Conservation (phyloP, 2,329 filamentous ascomycete species). For the Aplosporella prunicola region DNA sequence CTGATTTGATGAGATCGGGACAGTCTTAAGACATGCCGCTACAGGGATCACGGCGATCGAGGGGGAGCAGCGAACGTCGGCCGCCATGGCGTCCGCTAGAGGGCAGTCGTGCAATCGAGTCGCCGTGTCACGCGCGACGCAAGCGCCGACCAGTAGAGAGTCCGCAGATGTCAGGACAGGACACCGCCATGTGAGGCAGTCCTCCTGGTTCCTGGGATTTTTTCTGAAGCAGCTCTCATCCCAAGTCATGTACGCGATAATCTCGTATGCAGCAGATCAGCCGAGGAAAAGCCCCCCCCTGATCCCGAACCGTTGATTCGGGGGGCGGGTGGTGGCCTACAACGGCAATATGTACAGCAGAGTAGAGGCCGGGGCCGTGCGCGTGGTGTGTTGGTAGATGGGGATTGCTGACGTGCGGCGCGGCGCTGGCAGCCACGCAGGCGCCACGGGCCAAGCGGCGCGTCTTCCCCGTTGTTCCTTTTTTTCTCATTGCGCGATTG, state of each 20-base stretch:
- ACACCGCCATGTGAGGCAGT: slow-evolving; percentile 8
- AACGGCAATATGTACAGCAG: not conserved
- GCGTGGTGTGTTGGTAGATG: not conserved
- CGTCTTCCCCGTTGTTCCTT: no score
- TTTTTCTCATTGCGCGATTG: no score
- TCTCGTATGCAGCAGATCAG: slow-evolving; percentile 11
- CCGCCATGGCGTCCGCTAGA: slow-evolving; percentile 5
- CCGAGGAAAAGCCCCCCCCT: slow-evolving; percentile 11
- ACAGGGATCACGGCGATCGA: slow-evolving; percentile 9
- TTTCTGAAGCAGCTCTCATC: no score
- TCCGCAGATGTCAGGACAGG: slow-evolving; percentile 8
- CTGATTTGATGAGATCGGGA: slow-evolving; percentile 5
- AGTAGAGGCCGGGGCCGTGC: not conserved
- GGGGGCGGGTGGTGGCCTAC: not conserved
- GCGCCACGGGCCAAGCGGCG: no score
- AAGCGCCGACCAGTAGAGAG: slow-evolving; percentile 1
- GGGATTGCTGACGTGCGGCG: no score
- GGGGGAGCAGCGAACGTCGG: not conserved
- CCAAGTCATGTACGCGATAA: slow-evolving; percentile 11
- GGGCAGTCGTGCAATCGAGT: slow-evolving; percentile 4
- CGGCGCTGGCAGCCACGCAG: no score
- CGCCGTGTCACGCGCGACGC: slow-evolving; percentile 8
- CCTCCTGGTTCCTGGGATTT: slow-evolving; percentile 10
- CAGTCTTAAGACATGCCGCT: not conserved
- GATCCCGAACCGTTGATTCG: slow-evolving; percentile 8